Conservation (phyloP, 768 basidiomycete genomes). For the Galerina marginata region DNA sequence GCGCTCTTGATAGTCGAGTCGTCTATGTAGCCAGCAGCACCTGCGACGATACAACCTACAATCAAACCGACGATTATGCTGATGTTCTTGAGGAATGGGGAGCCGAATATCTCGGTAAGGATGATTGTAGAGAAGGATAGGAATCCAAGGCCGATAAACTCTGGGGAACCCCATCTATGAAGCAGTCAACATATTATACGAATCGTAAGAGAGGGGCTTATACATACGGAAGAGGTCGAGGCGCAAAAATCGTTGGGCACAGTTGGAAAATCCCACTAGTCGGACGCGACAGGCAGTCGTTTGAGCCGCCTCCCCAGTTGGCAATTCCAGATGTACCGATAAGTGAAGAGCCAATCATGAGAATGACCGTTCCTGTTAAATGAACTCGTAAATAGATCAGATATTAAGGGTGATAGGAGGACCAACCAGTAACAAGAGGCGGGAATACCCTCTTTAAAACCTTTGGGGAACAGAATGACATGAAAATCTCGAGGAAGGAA, state of each 20-base stretch:
- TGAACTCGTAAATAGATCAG: background rate
- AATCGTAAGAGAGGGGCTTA: background rate
- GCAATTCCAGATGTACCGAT: conserved; percentile 75
- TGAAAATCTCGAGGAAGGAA: conserved; percentile 78
- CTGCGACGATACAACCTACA: conserved; percentile 83
- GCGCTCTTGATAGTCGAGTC: conserved; percentile 65
- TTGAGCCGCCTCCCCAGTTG: conserved; percentile 88
- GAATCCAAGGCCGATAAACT: conserved; percentile 89
- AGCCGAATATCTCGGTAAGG: conserved; percentile 81
- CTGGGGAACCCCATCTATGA: conserved; percentile 75
- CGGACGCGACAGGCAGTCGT: conserved; percentile 68
- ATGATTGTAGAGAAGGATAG: conserved; percentile 79
- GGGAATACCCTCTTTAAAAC: conserved; percentile 74
- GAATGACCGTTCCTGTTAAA: conserved; percentile 68
- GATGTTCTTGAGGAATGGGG: conserved; percentile 83
- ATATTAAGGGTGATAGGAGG: background rate
- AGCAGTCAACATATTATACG: background rate
- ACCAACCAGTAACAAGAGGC: conserved; percentile 75
- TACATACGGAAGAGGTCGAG: conserved; percentile 66
- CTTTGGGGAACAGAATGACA: conserved; percentile 75
- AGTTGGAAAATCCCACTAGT: conserved; percentile 68
- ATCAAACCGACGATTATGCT: conserved; percentile 77
- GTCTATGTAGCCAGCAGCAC: conserved; percentile 80
- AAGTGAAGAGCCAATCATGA: conserved; percentile 81
- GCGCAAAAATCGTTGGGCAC: conserved; percentile 75